Percentiles rank a stretch among this genome's conserved stretches.
These are phyloP conservation scores for Eucalyptus marginata DNA, from an alignment of 345 rosid species.

Conservation along the genomic window DNA sequence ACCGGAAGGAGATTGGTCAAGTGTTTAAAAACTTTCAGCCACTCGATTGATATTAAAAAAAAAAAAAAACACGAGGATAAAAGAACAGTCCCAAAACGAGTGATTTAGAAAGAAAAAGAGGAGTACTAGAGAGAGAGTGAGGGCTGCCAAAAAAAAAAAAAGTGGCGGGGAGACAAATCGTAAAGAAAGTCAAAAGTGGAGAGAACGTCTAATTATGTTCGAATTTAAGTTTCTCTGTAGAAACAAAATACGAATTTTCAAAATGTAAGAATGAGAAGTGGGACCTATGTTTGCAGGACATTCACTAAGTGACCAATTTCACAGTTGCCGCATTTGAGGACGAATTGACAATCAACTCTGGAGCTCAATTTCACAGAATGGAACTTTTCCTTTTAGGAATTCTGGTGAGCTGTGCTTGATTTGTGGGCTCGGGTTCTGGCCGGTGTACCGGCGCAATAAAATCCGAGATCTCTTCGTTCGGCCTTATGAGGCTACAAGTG, in stretches of 20 bases:
- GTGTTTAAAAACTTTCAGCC: not conserved
- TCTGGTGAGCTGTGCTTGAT: not conserved
- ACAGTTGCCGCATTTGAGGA: not conserved
- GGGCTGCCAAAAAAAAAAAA: not conserved
- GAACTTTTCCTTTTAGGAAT: not conserved
- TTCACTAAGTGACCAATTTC: not conserved
- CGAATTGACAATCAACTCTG: not conserved
- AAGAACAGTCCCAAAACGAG: not conserved
- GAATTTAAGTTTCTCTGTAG: rapidly evolving
- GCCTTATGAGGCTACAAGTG: not conserved
- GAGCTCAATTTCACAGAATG: not conserved
- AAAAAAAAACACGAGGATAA: not conserved
- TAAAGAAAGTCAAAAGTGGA: not conserved
- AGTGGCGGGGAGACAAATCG: rapidly evolving
- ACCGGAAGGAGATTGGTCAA: not conserved
- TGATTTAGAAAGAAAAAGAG: not conserved
- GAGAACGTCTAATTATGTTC: not conserved
- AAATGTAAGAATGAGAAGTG: not conserved
- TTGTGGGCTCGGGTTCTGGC: not conserved
- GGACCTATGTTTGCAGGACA: not conserved
- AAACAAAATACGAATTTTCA: not conserved
- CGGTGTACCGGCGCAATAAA: not conserved
- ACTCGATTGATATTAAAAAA: not conserved
- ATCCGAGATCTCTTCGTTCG: not conserved
- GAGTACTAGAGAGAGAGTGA: not conserved